These are phyloP conservation scores for Penicillium coffeae DNA, from an alignment of 495 filamentous ascomycete genomes.

Conservation along the genomic window DNA sequence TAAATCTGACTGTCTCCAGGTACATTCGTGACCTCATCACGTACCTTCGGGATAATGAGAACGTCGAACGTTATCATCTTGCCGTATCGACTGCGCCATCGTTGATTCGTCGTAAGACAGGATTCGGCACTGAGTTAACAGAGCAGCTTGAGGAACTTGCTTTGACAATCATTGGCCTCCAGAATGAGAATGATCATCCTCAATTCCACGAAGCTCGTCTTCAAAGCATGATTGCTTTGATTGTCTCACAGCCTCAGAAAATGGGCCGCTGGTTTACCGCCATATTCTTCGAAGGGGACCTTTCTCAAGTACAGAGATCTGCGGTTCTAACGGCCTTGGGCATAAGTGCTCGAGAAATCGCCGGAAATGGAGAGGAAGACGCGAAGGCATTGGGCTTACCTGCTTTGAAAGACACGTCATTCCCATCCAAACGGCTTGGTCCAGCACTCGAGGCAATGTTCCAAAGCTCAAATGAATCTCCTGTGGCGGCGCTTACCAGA, in stretches of 20 bases:
- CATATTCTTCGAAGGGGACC: constrained; percentile 87
- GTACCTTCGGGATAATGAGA: constrained; percentile 75
- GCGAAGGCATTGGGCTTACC: constrained; percentile 37
- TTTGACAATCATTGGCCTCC: constrained; percentile 66
- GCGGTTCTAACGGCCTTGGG: constrained; percentile 78
- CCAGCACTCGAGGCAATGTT: constrained; percentile 51
- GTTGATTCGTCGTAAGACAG: constrained; percentile 82
- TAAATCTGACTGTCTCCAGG: constrained; percentile 24
- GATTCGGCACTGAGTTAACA: constrained; percentile 80
- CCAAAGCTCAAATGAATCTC: constrained; percentile 37
- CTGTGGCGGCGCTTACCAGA: constrained; percentile 57
- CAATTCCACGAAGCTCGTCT: constrained; percentile 71
- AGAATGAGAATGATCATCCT: constrained; percentile 60
- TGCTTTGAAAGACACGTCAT: constrained; percentile 42
- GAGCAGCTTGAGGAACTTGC: constrained; percentile 83
- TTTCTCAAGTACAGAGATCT: constrained; percentile 77
- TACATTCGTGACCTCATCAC: constrained; percentile 85
- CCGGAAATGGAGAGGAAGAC: constrained; percentile 69
- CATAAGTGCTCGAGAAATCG: constrained; percentile 80
- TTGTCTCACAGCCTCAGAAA: constrained; percentile 67
- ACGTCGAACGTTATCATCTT: constrained; percentile 77
- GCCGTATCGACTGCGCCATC: constrained; percentile 70
- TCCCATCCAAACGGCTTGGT: constrained; percentile 72
- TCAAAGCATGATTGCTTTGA: constrained; percentile 78
- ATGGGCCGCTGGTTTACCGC: constrained; percentile 83